Base-by-base conservation (phyloP, 2,329 filamentous ascomycete genomes). In the Fusarium napiforme region DNA sequence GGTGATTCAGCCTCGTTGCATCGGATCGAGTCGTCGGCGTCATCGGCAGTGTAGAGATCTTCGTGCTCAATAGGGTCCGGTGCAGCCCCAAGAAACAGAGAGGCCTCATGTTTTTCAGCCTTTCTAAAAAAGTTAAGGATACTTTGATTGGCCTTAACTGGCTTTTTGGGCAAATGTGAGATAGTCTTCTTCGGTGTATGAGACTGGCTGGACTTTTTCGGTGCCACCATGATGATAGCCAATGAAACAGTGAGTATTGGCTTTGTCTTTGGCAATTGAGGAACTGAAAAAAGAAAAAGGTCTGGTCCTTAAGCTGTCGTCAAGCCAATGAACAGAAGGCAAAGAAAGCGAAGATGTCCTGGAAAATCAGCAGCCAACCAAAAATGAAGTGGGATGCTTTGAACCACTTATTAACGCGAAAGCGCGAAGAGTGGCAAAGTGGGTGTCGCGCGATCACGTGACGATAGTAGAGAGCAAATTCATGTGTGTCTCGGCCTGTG, bases 71-170 rank as follows among this genome's bases (percentile, higher is more conserved):
- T 62, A 18, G 62, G n/a, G 14, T 74, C 76, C 4, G 75, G 59
- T 7, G 72, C 47, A 21, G 78, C 72, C n/a, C 79, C 82, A 1
- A 86, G 80, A 73, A 93, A 92, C 15, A 93, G 85, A 26, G 85
- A 84, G 63, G 90, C 84, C 70, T 92, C 86, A 64, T 87, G 83
- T 59, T 88, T 87, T 43, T 89, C 87, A 0, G 89, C 85, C 78
- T 93, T 94, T 77, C 93, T 91, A 79, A 95, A 95, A 80, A 94
- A 95, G 71, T 83, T 93, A 19, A 94, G 82, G 37, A 94, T 94
- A 71, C 91, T 94, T 11, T 86, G 85, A 75, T 93, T 93, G 2
- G 84, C 83, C 43, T 83, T 83, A 26, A 77, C 75, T 7, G 83
- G 78, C 57, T 81, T 83, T 73, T 82, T 83, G n/a, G 77, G 64